phyloP scores from a whole-genome alignment of 352 stramenopile species.

The Globisporangium echinulatum region DNA sequence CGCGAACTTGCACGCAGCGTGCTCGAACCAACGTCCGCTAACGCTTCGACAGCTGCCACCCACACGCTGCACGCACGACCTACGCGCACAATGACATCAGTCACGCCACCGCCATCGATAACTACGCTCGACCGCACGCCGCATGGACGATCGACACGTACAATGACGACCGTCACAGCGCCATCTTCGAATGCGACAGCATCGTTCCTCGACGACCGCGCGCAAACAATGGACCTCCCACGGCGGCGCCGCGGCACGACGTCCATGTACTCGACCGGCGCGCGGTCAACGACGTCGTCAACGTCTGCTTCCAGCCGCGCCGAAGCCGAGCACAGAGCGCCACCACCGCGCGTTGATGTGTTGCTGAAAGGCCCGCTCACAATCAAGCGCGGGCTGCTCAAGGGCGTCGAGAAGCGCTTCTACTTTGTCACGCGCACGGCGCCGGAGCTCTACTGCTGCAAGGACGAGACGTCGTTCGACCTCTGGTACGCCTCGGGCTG shows the following conservation, averaged over 20 bases:
- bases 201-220: slow-evolving; percentile 2
- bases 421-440: slow-evolving; percentile 42
- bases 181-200: too few species aligned
- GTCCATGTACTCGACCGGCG: slow-evolving; percentile 6
- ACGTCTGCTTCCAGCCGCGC: neutral
- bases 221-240: slow-evolving; percentile 1
- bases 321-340: neutral
- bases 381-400: slow-evolving; percentile 40
- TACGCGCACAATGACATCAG: too few species aligned
- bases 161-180: slow-evolving; percentile 1
- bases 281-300: slow-evolving; percentile 3
- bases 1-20: neutral
- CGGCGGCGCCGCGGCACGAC: slow-evolving; percentile 5
- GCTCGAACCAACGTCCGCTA: neutral
- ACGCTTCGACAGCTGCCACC: too few species aligned
- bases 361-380: slow-evolving; percentile 38
- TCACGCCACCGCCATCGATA: too few species aligned
- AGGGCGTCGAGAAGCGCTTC: slow-evolving; percentile 55
- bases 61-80: too few species aligned
- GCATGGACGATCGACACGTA: slow-evolving; percentile 2
- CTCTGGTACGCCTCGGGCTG: slow-evolving; percentile 48
- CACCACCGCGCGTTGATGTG: slow-evolving; percentile 19
- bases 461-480: slow-evolving; percentile 58
- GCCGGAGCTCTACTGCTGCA: slow-evolving; percentile 51
- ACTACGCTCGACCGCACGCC: neutral